These are phyloP conservation scores for Syzygium syzygioides DNA, from an alignment of 441 rosid genomes.

Conservation along the genomic window DNA sequence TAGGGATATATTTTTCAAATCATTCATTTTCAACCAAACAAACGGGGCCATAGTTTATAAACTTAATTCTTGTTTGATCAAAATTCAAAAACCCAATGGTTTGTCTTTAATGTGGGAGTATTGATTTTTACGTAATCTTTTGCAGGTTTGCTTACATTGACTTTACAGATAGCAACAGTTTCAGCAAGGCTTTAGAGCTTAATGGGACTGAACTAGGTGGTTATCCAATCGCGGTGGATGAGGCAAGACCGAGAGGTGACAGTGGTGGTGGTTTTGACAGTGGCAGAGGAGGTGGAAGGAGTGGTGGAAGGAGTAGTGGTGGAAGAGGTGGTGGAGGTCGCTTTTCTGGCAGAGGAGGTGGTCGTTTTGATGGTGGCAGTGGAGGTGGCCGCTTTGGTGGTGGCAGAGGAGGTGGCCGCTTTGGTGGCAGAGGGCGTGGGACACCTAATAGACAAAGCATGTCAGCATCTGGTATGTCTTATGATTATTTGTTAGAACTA, in stretches of 20 bases:
- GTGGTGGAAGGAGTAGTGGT: conserved; percentile 29
- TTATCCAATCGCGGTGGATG: conserved; percentile 49
- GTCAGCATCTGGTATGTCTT: conserved; percentile 24
- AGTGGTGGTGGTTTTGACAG: conserved; percentile 20
- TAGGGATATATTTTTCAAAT: neutral
- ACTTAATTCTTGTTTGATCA: neutral
- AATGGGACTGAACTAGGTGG: conserved; percentile 48
- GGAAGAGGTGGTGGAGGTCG: conserved; percentile 5
- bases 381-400: conserved; percentile 27
- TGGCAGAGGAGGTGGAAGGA: conserved; percentile 22
- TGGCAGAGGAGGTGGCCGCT: conserved; percentile 20
- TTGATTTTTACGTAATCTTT: neutral
- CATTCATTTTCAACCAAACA: neutral
- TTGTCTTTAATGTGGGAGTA: too few relatives aligned
- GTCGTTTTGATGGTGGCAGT: conserved; percentile 17
- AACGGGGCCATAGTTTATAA: neutral
- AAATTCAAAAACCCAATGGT: neutral
- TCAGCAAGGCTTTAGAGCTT: conserved; percentile 55
- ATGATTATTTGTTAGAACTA: neutral
- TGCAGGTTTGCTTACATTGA: conserved; percentile 71
- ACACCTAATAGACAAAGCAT: conserved; percentile 32
- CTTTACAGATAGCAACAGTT: conserved; percentile 29
- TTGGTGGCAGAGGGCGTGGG: conserved; percentile 39
- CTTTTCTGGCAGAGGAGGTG: neutral
- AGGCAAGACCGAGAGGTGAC: conserved; percentile 54